phyloP scores from a whole-genome alignment of 148 eudicot species.

The Limonium bicolor region DNA sequence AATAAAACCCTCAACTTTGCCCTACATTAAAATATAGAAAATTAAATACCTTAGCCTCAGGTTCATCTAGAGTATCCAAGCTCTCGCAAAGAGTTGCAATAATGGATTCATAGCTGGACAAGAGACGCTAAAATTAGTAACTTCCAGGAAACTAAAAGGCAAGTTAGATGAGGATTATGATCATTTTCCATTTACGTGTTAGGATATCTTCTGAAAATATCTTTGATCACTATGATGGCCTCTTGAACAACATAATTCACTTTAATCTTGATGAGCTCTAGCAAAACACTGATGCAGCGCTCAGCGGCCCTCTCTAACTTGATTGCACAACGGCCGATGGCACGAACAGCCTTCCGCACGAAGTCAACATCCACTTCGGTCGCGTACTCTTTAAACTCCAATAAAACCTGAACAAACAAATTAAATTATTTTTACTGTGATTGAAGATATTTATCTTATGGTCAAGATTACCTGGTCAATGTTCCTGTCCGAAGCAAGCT shows the following conservation, averaged over 20 bases:
- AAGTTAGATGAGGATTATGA: constrained; percentile 1
- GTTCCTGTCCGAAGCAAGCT: constrained; percentile 97
- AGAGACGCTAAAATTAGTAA: constrained; percentile 1
- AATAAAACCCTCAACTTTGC: neutral
- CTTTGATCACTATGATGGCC: constrained; percentile 96
- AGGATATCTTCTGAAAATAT: constrained; percentile 96
- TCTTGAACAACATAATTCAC: constrained; percentile 98
- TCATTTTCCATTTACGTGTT: constrained; percentile 52
- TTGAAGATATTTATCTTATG: too few relatives aligned
- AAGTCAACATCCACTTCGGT: constrained; percentile 98
- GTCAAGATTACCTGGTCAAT: constrained; percentile 89
- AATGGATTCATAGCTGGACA: constrained; percentile 82
- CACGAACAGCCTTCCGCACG: constrained; percentile 97
- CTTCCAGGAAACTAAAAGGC: neutral
- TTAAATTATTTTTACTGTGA: too few relatives aligned
- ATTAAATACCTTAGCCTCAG: constrained; percentile 82
- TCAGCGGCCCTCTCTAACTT: constrained; percentile 99
- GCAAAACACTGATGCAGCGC: constrained; percentile 94
- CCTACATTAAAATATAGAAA: constrained; percentile 2
- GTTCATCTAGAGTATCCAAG: constrained; percentile 94
- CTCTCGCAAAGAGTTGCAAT: constrained; percentile 99
- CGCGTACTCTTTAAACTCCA: constrained; percentile 98
- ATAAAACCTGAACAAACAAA: constrained; percentile 44
- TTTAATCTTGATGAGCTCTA: constrained; percentile 96
- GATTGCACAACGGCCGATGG: constrained; percentile 98